These are phyloP conservation scores for Collybia sordida DNA, from an alignment of 768 basidiomycete genomes.

Conservation along the genomic window DNA sequence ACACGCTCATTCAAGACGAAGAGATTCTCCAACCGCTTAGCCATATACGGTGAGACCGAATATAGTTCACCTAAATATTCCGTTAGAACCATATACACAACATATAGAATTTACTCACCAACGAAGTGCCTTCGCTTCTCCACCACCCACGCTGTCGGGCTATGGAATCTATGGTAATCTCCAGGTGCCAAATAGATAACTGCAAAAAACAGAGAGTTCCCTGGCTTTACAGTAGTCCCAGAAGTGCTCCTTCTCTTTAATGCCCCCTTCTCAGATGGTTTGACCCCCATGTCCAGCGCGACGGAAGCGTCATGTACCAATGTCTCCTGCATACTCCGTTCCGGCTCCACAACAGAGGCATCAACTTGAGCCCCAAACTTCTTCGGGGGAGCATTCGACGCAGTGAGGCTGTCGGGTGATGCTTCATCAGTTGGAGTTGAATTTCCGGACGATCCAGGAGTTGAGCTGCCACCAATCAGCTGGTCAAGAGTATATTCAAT, in stretches of 20 bases:
- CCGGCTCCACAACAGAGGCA: slow-evolving; percentile 68
- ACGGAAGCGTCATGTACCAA: slow-evolving; percentile 70
- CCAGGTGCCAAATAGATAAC: slow-evolving; percentile 99
- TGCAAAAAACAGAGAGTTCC: slow-evolving; percentile 85
- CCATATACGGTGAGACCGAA: slow-evolving; percentile 95
- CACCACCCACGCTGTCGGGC: slow-evolving; percentile 95
- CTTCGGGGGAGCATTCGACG: slow-evolving; percentile 28
- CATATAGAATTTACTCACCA: slow-evolving; percentile 38
- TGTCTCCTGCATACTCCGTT: slow-evolving; percentile 50
- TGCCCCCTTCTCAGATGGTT: slow-evolving; percentile 23
- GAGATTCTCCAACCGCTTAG: slow-evolving; percentile 84
- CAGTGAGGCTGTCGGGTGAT: background rate
- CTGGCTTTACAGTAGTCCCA: slow-evolving; percentile 57
- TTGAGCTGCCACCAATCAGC: slow-evolving; percentile 65
- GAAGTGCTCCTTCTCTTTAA: slow-evolving; percentile 32
- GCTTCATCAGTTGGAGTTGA: slow-evolving; percentile 24
- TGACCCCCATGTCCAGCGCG: slow-evolving; percentile 68
- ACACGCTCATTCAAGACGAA: slow-evolving; percentile 99
- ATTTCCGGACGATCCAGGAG: slow-evolving; percentile 30
- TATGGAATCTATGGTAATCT: slow-evolving; percentile 98
- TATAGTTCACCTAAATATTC: slow-evolving; percentile 76
- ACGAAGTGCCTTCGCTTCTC: slow-evolving; percentile 94
- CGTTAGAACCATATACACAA: background rate
- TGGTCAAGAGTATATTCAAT: slow-evolving; percentile 94
- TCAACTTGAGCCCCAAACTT: slow-evolving; percentile 74